These are phyloP conservation scores for Canna indica DNA, from an alignment of 176 grass and related monocot genomes.

Conservation along the genomic window DNA sequence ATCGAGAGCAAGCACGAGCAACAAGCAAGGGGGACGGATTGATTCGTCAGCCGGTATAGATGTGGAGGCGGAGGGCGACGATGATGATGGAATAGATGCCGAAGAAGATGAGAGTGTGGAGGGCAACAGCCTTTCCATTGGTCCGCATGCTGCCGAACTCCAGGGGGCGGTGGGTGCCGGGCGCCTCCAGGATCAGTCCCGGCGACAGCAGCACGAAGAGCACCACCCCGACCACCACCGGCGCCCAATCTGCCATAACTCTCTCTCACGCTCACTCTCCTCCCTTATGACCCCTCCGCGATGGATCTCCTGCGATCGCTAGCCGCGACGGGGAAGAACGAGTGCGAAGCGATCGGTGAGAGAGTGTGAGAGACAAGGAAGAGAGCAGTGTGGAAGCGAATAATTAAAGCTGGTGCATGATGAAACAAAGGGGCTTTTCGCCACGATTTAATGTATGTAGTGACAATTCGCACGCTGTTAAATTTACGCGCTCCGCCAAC, in stretches of 20 bases:
- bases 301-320: background rate
- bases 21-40: background rate
- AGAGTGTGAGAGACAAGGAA: background rate
- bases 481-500: too few species aligned
- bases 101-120: constrained; percentile 18
- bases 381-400: background rate
- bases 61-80: constrained; percentile 8
- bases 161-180: background rate
- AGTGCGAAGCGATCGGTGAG: background rate
- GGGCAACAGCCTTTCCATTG: constrained; percentile 4
- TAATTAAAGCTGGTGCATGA: background rate
- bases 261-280: background rate
- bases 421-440: too few species aligned
- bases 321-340: background rate
- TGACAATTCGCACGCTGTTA: too few species aligned
- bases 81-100: constrained; percentile 10
- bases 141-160: constrained; percentile 15
- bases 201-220: constrained; percentile 20
- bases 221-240: constrained; percentile 14
- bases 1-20: background rate
- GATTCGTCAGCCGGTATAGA: constrained; percentile 28
- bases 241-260: constrained; percentile 11
- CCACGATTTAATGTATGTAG: too few species aligned
- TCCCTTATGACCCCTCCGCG: background rate
- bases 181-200: constrained; percentile 12